Evolutionary conservation across 176 grass and related monocot species (phyloP).

Genomic region (Rhynchospora breviuscula): DNA sequence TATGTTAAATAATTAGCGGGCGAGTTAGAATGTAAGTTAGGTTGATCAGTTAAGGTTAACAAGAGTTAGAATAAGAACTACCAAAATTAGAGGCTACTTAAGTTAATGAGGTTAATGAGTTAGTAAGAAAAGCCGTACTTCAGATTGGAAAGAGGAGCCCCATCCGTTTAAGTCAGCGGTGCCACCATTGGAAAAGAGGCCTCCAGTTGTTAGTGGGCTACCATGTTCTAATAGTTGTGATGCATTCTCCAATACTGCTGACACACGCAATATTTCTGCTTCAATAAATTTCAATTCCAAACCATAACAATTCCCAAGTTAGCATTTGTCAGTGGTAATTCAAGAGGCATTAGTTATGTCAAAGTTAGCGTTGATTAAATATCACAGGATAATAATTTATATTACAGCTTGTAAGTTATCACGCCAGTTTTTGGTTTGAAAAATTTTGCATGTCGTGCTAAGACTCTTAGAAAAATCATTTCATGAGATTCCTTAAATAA

Average conservation of each 20-base stretch:
- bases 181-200: conserved; percentile 73
- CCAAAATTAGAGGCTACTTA: conserved; percentile 59
- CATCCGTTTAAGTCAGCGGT: conserved; percentile 77
- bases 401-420: conserved; percentile 9
- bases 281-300: conserved; percentile 88
- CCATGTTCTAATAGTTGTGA: conserved; percentile 98
- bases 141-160: conserved; percentile 89
- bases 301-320: conserved; percentile 64
- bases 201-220: conserved; percentile 97
- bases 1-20: conserved; percentile 29
- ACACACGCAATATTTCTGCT: conserved; percentile 99
- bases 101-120: conserved; percentile 88
- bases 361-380: conserved; percentile 4
- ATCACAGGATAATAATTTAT: not conserved
- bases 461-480: not conserved
- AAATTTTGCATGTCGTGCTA: not conserved
- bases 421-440: not conserved
- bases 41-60: conserved; percentile 27
- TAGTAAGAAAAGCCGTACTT: conserved; percentile 89
- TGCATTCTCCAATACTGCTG: conserved; percentile 81
- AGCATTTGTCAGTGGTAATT: conserved; percentile 60
- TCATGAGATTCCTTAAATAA: not conserved
- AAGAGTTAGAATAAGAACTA: conserved; percentile 57
- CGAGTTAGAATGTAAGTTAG: conserved; percentile 26
- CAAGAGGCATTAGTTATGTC: conserved; percentile 16